Evolutionary conservation across 176 grass and related monocot species (phyloP), one percentile per base, ranked within the genome.

Genomic region (Cenchrus purpureus): DNA sequence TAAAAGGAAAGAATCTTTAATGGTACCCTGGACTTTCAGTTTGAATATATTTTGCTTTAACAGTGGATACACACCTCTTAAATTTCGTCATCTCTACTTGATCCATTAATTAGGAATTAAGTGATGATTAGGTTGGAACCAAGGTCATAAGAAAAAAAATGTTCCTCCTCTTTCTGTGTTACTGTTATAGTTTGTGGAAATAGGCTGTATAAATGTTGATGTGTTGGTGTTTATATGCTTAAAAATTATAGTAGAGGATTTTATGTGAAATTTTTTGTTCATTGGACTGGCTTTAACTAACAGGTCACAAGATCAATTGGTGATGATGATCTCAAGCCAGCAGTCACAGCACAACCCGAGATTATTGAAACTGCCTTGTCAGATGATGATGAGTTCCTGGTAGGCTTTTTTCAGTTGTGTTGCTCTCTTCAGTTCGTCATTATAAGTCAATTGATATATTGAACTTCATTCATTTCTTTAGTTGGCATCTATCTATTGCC

Each of bases 241-340:
- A 65, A 73, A 65, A 67, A 50, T 73, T 50, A 68, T 73, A 40
- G 0, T 51, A 52, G 6, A n/a, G 2, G 17, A 53, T 43, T 37
- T 71, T 20, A 68, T 56, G 20, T 16, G 20, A 6, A 62, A 48
- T 3, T 17, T 59, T 19, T 20, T 7, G 3, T 68, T 82, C 48
- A 74, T 65, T 12, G 32, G 8, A 66, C 50, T 52, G 28, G 10
- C 32, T 51, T 88, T 83, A 89, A 65, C 83, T 88, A 66, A 87
- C 73, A 98, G 97, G 97, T 95, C 64, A 98, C 97, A 79, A 88
- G 97, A 67, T 98, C 97, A 58, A 95, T 98, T 48, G 93, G 91
- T 69, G 97, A 98, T 86, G 93, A 95, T 64, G 97, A 98, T 90
- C 85, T 98, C 55, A 98, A 94, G 85, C 97, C 97, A 82, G 91